Base-by-base conservation (phyloP, 768 basidiomycete species). In the Sistotremastrum suecicum region DNA sequence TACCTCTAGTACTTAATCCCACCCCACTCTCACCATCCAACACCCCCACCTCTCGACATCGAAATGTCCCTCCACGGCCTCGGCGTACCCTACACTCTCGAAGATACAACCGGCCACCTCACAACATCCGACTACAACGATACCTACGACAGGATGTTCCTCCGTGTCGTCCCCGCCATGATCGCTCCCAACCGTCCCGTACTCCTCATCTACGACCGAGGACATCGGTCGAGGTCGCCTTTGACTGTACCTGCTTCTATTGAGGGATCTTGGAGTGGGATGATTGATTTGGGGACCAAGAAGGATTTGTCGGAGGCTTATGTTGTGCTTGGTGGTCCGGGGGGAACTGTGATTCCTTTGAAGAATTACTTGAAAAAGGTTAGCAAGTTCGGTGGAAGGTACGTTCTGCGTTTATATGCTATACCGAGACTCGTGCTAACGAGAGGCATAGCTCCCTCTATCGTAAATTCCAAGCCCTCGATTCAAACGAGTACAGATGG, bases 401-500 rank as follows among this genome's bases (percentile, higher is more conserved):
- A 38, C 12, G 39, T 42, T 41, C 43, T n/a, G 5, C 2, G 38
- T 36, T 3, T n/a, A 44, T 34, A 34, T 9, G 9, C 32, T 44
- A 31, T 5, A n/a, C 39, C n/a, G 39, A 50, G 38, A 50, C 46
- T 43, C 7, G 41, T 10, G 7, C 4, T 11, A 39, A 45, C 48
- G 34, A 11, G 2, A 11, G 41, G 32, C 35, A 44, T 50, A 83
- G 83, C 43, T 80, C 83, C 6, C 61, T 83, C 50, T 73, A 73
- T 39, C 62, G 83, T 39, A 83, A 80, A 58, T 86, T 85, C 51
- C 63, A 59, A 41, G 81, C 70, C 10, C 76, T 76, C 37, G 80
- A 84, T 56, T 80, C 80, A 34, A 67, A 67, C 30, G 81, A 84
- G 54, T 84, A 84, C 52, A 68, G 68, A 57, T 86, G 83, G 83